A percentile compares a stretch with the other conserved stretches of the same genome.
These are phyloP conservation scores for Deakozyma indianensis DNA, from an alignment of 805 yeast species.

Conservation along the genomic window DNA sequence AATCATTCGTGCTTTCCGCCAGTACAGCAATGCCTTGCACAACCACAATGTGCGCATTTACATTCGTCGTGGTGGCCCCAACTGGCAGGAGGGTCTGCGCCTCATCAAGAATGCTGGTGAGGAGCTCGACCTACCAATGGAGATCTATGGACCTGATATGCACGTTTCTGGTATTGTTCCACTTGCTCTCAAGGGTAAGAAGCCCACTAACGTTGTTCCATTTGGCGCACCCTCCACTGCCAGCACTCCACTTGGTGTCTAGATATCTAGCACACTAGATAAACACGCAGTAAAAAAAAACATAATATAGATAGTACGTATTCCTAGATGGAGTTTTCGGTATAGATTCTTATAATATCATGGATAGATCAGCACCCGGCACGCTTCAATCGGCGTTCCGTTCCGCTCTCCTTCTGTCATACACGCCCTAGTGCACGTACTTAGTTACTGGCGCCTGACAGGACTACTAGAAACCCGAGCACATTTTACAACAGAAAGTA, in stretches of 20 bases:
- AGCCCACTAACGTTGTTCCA: constrained; percentile 25
- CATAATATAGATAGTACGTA: too few relatives aligned
- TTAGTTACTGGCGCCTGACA: too few relatives aligned
- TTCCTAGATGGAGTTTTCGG: too few relatives aligned
- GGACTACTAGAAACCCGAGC: too few relatives aligned
- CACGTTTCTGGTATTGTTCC: constrained; percentile 34
- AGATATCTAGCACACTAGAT: constrained; percentile 1
- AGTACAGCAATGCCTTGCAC: constrained; percentile 23
- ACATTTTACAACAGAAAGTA: too few relatives aligned
- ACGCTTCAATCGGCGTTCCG: too few relatives aligned
- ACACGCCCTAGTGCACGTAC: too few relatives aligned
- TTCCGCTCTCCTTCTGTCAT: too few relatives aligned
- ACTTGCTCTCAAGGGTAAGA: constrained; percentile 26
- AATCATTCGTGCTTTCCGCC: constrained; percentile 33
- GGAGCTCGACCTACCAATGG: constrained; percentile 31
- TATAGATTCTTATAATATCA: too few relatives aligned
- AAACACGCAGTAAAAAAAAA: too few relatives aligned
- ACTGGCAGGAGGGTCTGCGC: constrained; percentile 35
- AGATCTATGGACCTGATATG: constrained; percentile 37
- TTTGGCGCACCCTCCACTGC: constrained; percentile 23
- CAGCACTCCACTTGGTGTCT: constrained; percentile 14
- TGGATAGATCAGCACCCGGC: too few relatives aligned
- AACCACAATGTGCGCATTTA: constrained; percentile 27
- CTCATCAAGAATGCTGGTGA: constrained; percentile 30
- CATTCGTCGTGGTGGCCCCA: constrained; percentile 34